phyloP scores from a whole-genome alignment of 352 stramenopile species.

The Pythium periplocum region DNA sequence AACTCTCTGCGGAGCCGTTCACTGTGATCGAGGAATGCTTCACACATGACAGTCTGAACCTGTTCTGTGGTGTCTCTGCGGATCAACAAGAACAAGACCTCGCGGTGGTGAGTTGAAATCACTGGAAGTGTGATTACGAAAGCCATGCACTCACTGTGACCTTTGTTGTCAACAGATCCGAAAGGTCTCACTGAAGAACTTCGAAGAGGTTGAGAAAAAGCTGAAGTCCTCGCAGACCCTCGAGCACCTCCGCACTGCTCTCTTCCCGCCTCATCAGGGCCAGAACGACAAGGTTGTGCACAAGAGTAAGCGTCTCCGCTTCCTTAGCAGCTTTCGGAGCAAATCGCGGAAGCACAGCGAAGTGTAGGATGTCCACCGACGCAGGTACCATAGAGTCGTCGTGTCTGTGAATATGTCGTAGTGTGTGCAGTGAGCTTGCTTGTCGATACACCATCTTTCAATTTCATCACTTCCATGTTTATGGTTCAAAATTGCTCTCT shows the following conservation, averaged over 20 bases:
- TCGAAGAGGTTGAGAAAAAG: constrained; percentile 67
- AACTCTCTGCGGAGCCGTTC: constrained; percentile 53
- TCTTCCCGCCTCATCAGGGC: constrained; percentile 5
- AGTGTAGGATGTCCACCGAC: no score
- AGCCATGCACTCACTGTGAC: no score
- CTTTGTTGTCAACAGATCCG: constrained; percentile 37
- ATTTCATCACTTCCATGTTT: no score
- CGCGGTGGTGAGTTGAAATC: not conserved
- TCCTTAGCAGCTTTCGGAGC: no score
- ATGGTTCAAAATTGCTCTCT: no score
- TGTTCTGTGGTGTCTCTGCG: constrained; percentile 57
- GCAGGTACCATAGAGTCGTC: no score
- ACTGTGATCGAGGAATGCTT: constrained; percentile 78
- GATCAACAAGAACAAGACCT: not conserved
- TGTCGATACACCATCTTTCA: no score
- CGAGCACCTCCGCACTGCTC: constrained; percentile 44
- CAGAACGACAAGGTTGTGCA: constrained; percentile 7
- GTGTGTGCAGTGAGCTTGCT: no score
- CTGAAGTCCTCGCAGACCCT: constrained; percentile 23
- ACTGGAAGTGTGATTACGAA: no score
- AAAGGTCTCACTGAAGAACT: constrained; percentile 62
- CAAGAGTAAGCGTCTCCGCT: no score
- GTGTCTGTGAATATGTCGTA: no score
- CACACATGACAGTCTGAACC: constrained; percentile 54
- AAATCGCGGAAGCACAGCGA: no score